These are phyloP conservation scores for Dioscorea cayenensis DNA, from an alignment of 116 monocot genomes.

Conservation along the genomic window DNA sequence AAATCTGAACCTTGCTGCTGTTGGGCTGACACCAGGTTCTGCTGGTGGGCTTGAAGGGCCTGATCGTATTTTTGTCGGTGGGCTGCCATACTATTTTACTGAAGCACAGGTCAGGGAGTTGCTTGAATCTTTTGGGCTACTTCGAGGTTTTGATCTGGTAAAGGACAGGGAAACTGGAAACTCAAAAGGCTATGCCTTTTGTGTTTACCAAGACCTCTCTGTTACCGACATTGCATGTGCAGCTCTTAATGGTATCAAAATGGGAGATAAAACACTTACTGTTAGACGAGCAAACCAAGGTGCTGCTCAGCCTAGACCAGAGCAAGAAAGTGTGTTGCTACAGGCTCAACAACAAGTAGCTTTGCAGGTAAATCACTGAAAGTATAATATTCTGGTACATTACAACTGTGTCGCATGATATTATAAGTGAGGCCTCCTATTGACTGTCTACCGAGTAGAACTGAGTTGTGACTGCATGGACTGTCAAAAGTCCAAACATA, in stretches of 20 bases:
- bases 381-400: background rate
- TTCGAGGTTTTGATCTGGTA: constrained; percentile 72
- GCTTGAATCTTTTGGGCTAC: constrained; percentile 73
- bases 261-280: constrained; percentile 80
- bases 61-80: constrained; percentile 73
- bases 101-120: constrained; percentile 73
- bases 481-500: no score
- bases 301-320: constrained; percentile 55
- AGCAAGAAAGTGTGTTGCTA: constrained; percentile 54
- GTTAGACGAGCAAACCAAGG: constrained; percentile 76
- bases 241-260: constrained; percentile 75
- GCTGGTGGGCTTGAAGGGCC: constrained; percentile 76
- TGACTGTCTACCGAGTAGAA: no score
- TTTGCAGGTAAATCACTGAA: constrained; percentile 37
- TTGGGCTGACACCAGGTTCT: constrained; percentile 66
- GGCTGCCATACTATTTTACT: constrained; percentile 78
- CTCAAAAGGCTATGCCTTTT: constrained; percentile 80
- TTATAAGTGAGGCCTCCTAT: background rate
- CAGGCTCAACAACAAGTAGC: constrained; percentile 76
- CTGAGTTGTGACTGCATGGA: no score
- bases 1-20: constrained; percentile 64
- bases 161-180: constrained; percentile 78
- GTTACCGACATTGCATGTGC: constrained; percentile 82
- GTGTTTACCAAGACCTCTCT: constrained; percentile 64
- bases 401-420: background rate